Conservation (phyloP, 1,284 basidiomycete species). For the Cryptococcus sp. region DNA sequence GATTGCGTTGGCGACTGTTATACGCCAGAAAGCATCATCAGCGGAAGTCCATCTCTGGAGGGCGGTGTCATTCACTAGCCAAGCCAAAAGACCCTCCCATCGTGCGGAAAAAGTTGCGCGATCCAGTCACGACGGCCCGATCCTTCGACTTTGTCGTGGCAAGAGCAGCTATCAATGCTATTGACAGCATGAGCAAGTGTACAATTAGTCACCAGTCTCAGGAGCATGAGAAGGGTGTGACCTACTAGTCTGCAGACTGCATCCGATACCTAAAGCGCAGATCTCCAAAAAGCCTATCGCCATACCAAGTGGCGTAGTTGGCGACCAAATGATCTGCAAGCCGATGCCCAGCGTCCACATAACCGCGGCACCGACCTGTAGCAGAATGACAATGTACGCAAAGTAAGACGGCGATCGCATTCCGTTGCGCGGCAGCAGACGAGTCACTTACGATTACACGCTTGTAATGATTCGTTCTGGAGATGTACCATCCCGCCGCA, state of each 20-base stretch:
- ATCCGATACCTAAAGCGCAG: constrained; percentile 30
- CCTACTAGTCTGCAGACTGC: constrained; percentile 32
- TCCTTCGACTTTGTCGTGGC: constrained; percentile 26
- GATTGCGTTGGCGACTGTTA: constrained; percentile 30
- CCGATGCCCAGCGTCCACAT: constrained; percentile 29
- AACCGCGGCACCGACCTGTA: constrained; percentile 21
- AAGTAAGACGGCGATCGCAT: not conserved
- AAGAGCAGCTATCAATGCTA: constrained; percentile 33
- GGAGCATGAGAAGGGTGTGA: not conserved
- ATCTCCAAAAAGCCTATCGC: constrained; percentile 27
- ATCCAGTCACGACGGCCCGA: constrained; percentile 35
- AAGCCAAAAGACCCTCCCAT: constrained; percentile 37
- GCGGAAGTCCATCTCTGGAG: not conserved
- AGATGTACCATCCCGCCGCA: constrained; percentile 23
- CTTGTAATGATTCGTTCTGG: constrained; percentile 34
- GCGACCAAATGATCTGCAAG: constrained; percentile 26
- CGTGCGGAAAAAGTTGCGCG: constrained; percentile 38
- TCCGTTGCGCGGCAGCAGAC: not conserved
- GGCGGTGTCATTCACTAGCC: constrained; percentile 18
- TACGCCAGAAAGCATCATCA: not conserved
- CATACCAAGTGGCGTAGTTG: constrained; percentile 12
- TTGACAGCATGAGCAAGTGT: not conserved
- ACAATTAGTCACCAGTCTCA: not conserved
- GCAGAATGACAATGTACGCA: not conserved
- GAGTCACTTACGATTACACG: constrained; percentile 26